Percentiles rank a stretch among this genome's conserved stretches.
These are phyloP conservation scores for Syzygium syzygioides DNA, from an alignment of 441 rosid genomes.

Conservation along the genomic window DNA sequence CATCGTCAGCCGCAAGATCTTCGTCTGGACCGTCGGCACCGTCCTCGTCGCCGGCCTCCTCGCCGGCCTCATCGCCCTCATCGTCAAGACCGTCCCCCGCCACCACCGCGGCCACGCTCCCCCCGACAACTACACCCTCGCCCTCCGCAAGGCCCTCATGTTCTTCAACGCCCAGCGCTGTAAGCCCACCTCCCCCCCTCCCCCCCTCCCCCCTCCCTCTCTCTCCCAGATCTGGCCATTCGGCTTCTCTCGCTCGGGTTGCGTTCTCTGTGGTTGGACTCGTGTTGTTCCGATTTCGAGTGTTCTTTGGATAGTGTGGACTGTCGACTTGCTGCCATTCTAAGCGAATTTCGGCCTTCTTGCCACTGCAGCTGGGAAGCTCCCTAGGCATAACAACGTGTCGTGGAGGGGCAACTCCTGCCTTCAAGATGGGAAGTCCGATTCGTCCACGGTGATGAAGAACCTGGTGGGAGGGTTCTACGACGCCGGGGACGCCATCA, in stretches of 20 bases:
- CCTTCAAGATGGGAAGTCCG: slow-evolving; percentile 56
- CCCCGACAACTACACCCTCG: slow-evolving; percentile 73
- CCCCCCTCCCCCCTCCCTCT: neutral
- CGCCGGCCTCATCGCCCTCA: slow-evolving; percentile 60
- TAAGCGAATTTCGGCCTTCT: neutral
- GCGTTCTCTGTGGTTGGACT: neutral
- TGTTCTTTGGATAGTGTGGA: neutral
- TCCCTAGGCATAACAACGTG: slow-evolving; percentile 68
- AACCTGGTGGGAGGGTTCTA: slow-evolving; percentile 81
- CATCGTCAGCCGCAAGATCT: slow-evolving; percentile 90
- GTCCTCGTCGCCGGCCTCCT: slow-evolving; percentile 37
- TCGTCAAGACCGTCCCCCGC: slow-evolving; percentile 61
- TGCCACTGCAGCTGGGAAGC: slow-evolving; percentile 58
- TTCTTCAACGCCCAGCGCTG: slow-evolving; percentile 92
- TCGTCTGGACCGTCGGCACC: slow-evolving; percentile 77
- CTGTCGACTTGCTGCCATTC: neutral
- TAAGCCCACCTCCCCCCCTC: slow-evolving; percentile 11
- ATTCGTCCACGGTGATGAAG: slow-evolving; percentile 27
- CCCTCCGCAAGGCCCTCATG: slow-evolving; percentile 75
- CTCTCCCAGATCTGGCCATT: neutral
- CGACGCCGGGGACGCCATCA: slow-evolving; percentile 94
- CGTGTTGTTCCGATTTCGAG: neutral
- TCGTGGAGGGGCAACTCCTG: slow-evolving; percentile 86
- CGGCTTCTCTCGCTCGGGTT: neutral
- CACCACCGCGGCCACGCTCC: slow-evolving; percentile 40